Evolutionary conservation across 2,329 filamentous ascomycete species (phyloP), one percentile per base, ranked within the genome.

Genomic region (Herpotrichia juniperi): DNA sequence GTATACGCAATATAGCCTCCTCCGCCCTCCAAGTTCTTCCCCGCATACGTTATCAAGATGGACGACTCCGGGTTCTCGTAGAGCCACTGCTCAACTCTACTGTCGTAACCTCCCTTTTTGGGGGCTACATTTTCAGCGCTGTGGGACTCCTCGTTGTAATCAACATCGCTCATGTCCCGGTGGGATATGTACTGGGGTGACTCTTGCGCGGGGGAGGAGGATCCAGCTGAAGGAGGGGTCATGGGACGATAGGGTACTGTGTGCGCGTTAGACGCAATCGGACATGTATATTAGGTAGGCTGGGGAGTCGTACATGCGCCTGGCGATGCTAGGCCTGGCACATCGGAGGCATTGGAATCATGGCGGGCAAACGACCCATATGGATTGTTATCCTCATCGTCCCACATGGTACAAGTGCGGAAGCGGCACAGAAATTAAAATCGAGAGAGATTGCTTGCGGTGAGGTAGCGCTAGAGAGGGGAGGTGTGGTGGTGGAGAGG

Each of bases 331-430:
- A 73, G 73, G 64, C 57, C 78, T 73, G 67, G 67, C 22, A 51
- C 75, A 26, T 88, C 88, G 24, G 88, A 91, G 40, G 86, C 82
- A 72, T 89, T 86, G 56, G 90, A 90, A 74, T 96, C 90, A 66
- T 90, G 87, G 66, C 90, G 89, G 74, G 94, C 90, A 79, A 96
- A 97, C 75, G 91, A 93, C 67, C 92, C 93, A 71, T 97, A 97
- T 4, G 93, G 93, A 74, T 97, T 97, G 78, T 97, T 97, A 72
- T 97, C 91, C 78, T 97, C 93, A 81, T 97, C 93, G 83, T 97
- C 96, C 93, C 93, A 97, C 93, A 97, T 97, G 63, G 66, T 53
- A 63, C 42, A 32, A 21, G 34, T 8, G 26, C 7, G 26, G 12
- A 12, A 30, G 26, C 7, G 26, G 7, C 26, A 12, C 26, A 30